Evolutionary conservation across 768 basidiomycete species (phyloP), one percentile per base, ranked within the genome.

Genomic region (Agaricus blazei): DNA sequence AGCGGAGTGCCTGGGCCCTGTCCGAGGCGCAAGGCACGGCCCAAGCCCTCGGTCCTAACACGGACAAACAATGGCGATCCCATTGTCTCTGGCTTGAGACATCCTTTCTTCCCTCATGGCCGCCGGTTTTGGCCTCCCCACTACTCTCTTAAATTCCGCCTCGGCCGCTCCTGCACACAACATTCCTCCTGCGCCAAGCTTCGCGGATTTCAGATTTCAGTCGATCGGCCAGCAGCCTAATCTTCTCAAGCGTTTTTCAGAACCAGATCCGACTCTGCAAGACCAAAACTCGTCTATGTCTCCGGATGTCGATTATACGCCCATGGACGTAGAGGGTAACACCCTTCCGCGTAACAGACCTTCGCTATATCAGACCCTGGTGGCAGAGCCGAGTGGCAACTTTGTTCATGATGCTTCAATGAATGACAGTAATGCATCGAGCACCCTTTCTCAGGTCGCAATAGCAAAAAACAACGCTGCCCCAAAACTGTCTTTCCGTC

Each of bases 191-290:
- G 14, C 52, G 4, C 52, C 52, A 24, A 48, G 37, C 46, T 55
- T 55, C 23, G 54, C 37, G 31, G 36, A 55, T 19, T 43, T 55
- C 23, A 55, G 24, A 7, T 55, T 55, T 14, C 47, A 48, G 41
- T 42, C 23, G 1, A 55, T 55, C 41, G 54, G 47, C n/a, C 26
- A 48, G 28, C 54, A 55, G 38, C 54, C 54, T 4, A 5, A 28
- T 5, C 36, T 55, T 3, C 47, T 55, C 19, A 24, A 48, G 14
- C 54, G 54, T 28, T 48, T 55, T 42, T 48, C 54, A 34, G 54
- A 55, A 0, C 24, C 46, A 26, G 27, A 31, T 8, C 11, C 27
- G 4, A 9, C 15, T 5, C 37, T 31, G 15, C 47, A 26, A 29
- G 38, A 42, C 47, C 47, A 55, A 19, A 15, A 3, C n/a, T 48